A percentile compares a stretch with the other conserved stretches of the same genome.
Conservation (phyloP, 192 early-diverging fungal genomes). For the Rhizophagus clarus region DNA sequence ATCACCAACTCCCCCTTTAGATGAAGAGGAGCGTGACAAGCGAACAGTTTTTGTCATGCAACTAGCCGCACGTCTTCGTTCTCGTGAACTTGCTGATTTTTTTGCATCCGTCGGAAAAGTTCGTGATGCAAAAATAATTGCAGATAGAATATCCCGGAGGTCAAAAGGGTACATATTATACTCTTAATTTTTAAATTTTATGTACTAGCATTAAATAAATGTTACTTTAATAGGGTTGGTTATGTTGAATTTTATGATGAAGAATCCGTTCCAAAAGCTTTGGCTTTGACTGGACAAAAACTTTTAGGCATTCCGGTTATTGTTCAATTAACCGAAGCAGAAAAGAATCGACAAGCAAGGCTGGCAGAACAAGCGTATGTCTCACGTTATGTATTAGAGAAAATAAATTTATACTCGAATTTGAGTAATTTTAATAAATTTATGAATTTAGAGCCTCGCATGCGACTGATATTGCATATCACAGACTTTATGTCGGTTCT, state of each 20-base stretch:
- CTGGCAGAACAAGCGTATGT: constrained; percentile 59
- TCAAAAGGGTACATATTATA: constrained; percentile 78
- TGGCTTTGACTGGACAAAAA: constrained; percentile 81
- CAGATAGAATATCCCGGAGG: constrained; percentile 79
- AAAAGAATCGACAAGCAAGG: constrained; percentile 85
- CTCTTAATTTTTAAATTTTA: neutral
- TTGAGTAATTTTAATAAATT: constrained; percentile 29
- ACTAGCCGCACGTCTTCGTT: constrained; percentile 76
- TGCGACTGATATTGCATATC: constrained; percentile 52
- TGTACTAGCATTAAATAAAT: neutral
- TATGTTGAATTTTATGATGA: constrained; percentile 96
- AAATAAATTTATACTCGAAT: constrained; percentile 41
- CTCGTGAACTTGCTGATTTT: constrained; percentile 85
- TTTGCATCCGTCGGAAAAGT: constrained; percentile 82
- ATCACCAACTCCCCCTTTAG: constrained; percentile 70
- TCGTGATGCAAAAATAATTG: constrained; percentile 83
- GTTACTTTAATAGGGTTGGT: constrained; percentile 68
- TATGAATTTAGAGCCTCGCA: constrained; percentile 27
- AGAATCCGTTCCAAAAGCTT: constrained; percentile 78
- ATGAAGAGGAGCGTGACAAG: constrained; percentile 79
- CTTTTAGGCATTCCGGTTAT: constrained; percentile 94
- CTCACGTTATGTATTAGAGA: too few species aligned
- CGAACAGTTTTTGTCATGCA: constrained; percentile 97
- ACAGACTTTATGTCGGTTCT: constrained; percentile 64
- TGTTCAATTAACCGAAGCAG: constrained; percentile 87